Conservation (phyloP, 768 basidiomycete species). For the Trametes cinnabarina region DNA sequence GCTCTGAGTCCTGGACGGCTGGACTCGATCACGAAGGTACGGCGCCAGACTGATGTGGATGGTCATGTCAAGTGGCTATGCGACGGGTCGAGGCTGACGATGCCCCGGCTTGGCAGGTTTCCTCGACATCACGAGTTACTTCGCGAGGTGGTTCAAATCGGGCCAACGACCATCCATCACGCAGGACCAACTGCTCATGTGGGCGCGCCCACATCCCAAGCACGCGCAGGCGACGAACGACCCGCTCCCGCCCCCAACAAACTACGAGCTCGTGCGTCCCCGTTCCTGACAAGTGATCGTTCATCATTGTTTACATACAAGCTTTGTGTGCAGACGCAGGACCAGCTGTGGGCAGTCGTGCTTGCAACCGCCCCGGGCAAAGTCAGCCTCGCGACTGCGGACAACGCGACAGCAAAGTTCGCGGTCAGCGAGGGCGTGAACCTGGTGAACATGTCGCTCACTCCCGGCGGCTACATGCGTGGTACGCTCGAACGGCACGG, state of each 20-base stretch:
- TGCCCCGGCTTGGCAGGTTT: constrained; percentile 39
- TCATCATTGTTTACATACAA: too few species aligned
- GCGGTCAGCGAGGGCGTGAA: constrained; percentile 49
- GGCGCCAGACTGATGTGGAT: too few species aligned
- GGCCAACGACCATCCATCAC: constrained; percentile 57
- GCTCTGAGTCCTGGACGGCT: constrained; percentile 37
- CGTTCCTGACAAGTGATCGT: too few species aligned
- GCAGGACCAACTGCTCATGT: constrained; percentile 42
- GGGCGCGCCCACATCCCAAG: constrained; percentile 62
- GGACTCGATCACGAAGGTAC: constrained; percentile 37
- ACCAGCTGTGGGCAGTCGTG: constrained; percentile 65
- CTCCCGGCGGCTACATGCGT: constrained; percentile 51
- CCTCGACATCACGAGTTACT: constrained; percentile 57
- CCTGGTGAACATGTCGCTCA: constrained; percentile 56
- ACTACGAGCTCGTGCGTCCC: constrained; percentile 48
- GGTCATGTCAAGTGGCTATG: too few species aligned
- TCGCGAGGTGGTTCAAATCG: constrained; percentile 58
- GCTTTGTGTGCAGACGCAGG: constrained; percentile 35
- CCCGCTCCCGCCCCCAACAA: constrained; percentile 43
- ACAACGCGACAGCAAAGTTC: constrained; percentile 37
- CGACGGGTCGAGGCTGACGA: constrained; percentile 13
- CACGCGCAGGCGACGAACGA: constrained; percentile 43
- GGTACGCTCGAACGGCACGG: constrained; percentile 54
- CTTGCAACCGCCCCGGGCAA: constrained; percentile 52
- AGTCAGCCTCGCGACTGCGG: constrained; percentile 48